Evolutionary conservation across 1,139 yeast genomes (phyloP).

Genomic region (Cylindricascospora bacillispora): DNA sequence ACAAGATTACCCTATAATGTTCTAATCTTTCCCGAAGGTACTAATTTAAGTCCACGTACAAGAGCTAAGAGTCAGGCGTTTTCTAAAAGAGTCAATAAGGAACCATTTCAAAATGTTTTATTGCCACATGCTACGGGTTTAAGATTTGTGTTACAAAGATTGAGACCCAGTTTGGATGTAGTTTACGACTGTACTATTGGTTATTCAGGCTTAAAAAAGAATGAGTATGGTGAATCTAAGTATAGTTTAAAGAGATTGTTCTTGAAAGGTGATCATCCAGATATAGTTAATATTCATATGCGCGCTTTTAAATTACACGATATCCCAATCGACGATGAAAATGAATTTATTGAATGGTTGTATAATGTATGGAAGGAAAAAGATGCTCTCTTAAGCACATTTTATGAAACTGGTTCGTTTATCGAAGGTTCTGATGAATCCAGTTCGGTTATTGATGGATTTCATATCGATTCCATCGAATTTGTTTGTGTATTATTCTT

Average conservation of each 20-base stretch:
- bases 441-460: conserved; percentile 10
- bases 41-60: conserved; percentile 65
- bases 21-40: conserved; percentile 87
- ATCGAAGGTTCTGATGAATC: conserved; percentile 13
- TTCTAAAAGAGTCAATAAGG: conserved; percentile 37
- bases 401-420: conserved; percentile 47
- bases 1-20: conserved; percentile 43
- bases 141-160: conserved; percentile 47
- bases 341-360: conserved; percentile 67
- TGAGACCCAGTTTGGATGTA: conserved; percentile 47
- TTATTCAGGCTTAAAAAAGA: conserved; percentile 52
- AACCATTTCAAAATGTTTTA: conserved; percentile 48
- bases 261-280: conserved; percentile 61
- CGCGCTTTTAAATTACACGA: conserved; percentile 44
- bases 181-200: conserved; percentile 80
- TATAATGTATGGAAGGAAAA: conserved; percentile 65
- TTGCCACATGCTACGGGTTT: conserved; percentile 78
- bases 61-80: conserved; percentile 42
- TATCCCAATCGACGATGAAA: conserved; percentile 53
- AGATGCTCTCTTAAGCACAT: conserved; percentile 52
- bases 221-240: conserved; percentile 65
- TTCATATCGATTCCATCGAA: conserved; percentile 8
- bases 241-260: conserved; percentile 56
- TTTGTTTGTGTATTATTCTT: conserved; percentile 8
- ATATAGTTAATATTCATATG: conserved; percentile 48